phyloP scores from a whole-genome alignment of 2,329 filamentous ascomycete species.

The Diaporthe sp. region DNA sequence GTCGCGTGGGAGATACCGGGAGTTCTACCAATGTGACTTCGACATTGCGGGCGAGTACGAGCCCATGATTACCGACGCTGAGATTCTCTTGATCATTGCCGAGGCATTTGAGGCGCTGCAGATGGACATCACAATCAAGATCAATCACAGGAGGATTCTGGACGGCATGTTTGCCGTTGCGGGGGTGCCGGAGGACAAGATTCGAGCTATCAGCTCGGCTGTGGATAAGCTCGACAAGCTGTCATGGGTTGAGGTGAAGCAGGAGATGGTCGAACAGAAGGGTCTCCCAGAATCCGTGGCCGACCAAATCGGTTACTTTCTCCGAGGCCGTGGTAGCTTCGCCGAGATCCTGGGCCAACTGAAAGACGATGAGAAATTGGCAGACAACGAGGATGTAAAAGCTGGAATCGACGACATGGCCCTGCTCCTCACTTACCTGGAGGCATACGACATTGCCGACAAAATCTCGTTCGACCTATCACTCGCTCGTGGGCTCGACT shows the following conservation, averaged over 20 bases:
- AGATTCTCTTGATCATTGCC: constrained; percentile 85
- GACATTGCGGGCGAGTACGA: constrained; percentile 92
- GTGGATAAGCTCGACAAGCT: constrained; percentile 97
- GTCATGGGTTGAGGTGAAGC: constrained; percentile 88
- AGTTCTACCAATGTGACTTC: constrained; percentile 98
- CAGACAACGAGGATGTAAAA: constrained; percentile 80
- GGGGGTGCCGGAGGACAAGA: constrained; percentile 88
- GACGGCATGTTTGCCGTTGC: constrained; percentile 93
- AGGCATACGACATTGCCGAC: constrained; percentile 79
- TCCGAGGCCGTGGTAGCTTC: constrained; percentile 49
- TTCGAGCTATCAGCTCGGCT: constrained; percentile 90
- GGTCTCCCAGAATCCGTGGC: constrained; percentile 82
- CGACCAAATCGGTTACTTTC: constrained; percentile 88
- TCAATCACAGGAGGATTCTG: constrained; percentile 94
- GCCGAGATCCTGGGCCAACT: constrained; percentile 79
- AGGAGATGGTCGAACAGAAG: constrained; percentile 95
- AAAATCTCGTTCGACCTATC: constrained; percentile 90
- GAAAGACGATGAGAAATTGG: constrained; percentile 74
- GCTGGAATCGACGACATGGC: constrained; percentile 85
- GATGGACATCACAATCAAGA: constrained; percentile 85
- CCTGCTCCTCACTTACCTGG: constrained; percentile 84
- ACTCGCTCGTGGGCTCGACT: constrained; percentile 77
- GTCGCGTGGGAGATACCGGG: constrained; percentile 91
- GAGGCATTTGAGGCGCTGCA: constrained; percentile 82
- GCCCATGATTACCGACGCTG: constrained; percentile 91